Base-by-base conservation (phyloP, 2,329 filamentous ascomycete genomes). In the Trichoderma guizhouense region DNA sequence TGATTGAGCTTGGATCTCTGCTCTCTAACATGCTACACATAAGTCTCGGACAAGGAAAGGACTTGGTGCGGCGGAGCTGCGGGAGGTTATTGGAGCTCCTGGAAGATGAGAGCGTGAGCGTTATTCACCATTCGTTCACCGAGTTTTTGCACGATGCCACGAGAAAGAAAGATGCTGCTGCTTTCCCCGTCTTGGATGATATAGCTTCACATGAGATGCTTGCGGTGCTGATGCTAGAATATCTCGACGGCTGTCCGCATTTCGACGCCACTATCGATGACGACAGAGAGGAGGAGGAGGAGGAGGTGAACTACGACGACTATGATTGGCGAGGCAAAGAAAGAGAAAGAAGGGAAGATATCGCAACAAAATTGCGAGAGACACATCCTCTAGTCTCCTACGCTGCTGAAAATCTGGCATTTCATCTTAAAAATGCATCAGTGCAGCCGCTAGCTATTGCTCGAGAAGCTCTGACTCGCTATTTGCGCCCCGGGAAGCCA, bases 31-130 rank as follows among this genome's bases (percentile, higher is more conserved):
- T 63, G 60, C 34, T 63, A 11, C n/a, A 53, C 18, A 53, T 53
- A 53, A 24, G 21, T 12, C 47, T 53, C 11, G n/a, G 21, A 24
- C 60, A 63, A n/a, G 60, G 60, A 63, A 63, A 63, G 21, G 60
- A 63, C 34, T 43, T 63, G 32, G 60, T 43, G 34, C 60, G 60
- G 32, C 60, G 7, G 14, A 63, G 60, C 9, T 63, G 60, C 21
- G 60, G 60, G 2, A 63, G 60, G 18, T 14, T 63, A 28, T 26
- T 63, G 60, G 60, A 63, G 26, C 60, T 63, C 24, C 5, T 63
- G 34, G 60, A 63, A 63, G 60, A 63, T 28, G 60, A 63, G 34
- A 63, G 60, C 60, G 60, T 63, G 32, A 63, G 60, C 14, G 60
- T 63, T 36, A 63, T 63, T 5, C 60, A 63, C 24, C 60, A 63